Percentiles rank a stretch among this genome's conserved stretches.
Evolutionary conservation across 225 moss, liverwort and hornwort species (phyloP).

Genomic region (Pleurozium schreberi): DNA sequence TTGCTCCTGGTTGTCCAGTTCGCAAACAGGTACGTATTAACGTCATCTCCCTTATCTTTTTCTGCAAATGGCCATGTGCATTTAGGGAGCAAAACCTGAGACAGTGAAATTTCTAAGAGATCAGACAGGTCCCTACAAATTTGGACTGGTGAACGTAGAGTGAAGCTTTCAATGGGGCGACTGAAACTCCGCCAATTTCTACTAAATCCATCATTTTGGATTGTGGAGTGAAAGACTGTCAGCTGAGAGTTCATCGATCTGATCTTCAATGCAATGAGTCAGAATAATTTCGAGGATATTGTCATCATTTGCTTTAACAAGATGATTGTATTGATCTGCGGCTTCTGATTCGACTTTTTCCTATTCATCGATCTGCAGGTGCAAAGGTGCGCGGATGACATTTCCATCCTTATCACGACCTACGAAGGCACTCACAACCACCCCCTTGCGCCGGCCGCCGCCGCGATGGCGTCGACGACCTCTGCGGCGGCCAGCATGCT

Average conservation of each 20-base stretch:
- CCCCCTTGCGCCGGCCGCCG: slow-evolving; percentile 43
- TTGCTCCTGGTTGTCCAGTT: slow-evolving; percentile 66
- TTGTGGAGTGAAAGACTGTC: not conserved
- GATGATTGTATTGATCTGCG: not conserved
- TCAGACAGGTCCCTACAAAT: too few relatives aligned
- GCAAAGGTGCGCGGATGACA: slow-evolving; percentile 65
- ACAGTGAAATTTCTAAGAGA: not conserved
- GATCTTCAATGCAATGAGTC: not conserved
- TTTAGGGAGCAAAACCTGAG: not conserved
- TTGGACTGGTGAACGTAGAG: not conserved
- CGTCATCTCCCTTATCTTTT: not conserved
- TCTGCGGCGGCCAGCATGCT: slow-evolving; percentile 70
- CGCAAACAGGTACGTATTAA: slow-evolving; percentile 45
- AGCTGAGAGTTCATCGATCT: not conserved
- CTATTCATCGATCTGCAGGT: slow-evolving; percentile 27
- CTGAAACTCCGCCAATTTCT: not conserved
- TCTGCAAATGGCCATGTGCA: not conserved
- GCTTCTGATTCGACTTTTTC: not conserved
- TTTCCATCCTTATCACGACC: slow-evolving; percentile 56
- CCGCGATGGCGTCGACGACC: slow-evolving; percentile 72
- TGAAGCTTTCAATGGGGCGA: not conserved
- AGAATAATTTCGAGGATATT: not conserved
- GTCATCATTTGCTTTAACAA: too few relatives aligned
- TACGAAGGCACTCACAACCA: slow-evolving; percentile 78
- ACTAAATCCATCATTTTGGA: not conserved